These are phyloP conservation scores for Penicillium ucsense DNA, from an alignment of 495 filamentous ascomycete genomes.

Conservation along the genomic window DNA sequence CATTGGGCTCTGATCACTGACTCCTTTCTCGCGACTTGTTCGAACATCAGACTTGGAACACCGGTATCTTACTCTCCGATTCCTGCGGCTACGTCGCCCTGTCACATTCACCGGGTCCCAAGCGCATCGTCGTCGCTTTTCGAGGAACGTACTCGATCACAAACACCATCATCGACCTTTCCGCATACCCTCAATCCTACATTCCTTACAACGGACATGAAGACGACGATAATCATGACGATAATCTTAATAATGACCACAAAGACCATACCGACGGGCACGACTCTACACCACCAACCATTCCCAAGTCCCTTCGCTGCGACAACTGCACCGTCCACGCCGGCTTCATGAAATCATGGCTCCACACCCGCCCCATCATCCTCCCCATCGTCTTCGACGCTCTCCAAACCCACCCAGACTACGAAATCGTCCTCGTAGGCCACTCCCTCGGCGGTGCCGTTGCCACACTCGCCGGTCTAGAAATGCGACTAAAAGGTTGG, in stretches of 20 bases:
- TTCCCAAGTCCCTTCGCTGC: slow-evolving; percentile 36
- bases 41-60: slow-evolving; percentile 65
- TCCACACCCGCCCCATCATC: slow-evolving; percentile 54
- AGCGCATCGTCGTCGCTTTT: slow-evolving; percentile 80
- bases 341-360: slow-evolving; percentile 81
- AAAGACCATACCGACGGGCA: too few species aligned
- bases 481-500: slow-evolving; percentile 60
- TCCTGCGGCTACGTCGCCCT: slow-evolving; percentile 91
- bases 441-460: slow-evolving; percentile 92
- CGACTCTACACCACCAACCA: background rate
- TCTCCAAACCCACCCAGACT: slow-evolving; percentile 51
- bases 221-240: slow-evolving; percentile 26
- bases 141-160: slow-evolving; percentile 88
- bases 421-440: slow-evolving; percentile 68
- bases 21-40: too few species aligned
- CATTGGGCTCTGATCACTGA: too few species aligned
- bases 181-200: slow-evolving; percentile 80
- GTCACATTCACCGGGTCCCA: slow-evolving; percentile 51
- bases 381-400: slow-evolving; percentile 48
- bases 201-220: slow-evolving; percentile 53
- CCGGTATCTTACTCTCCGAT: slow-evolving; percentile 76
- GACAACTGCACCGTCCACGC: slow-evolving; percentile 82
- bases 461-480: slow-evolving; percentile 75
- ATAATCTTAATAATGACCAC: background rate
- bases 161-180: slow-evolving; percentile 82